Evolutionary conservation across 495 filamentous ascomycete genomes (phyloP).

Genomic region (Annulohypoxylon nitens): DNA sequence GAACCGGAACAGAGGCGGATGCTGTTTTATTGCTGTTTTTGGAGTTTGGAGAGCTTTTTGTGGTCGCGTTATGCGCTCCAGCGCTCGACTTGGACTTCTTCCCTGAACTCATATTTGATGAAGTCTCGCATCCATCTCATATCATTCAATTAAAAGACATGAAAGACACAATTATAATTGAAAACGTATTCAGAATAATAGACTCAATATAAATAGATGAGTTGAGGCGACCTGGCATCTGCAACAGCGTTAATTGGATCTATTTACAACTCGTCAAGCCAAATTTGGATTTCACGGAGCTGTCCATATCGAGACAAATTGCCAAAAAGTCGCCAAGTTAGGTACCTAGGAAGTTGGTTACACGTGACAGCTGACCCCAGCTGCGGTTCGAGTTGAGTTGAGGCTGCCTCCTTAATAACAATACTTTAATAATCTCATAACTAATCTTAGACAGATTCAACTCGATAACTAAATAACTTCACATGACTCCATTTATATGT

Average conservation of each 20-base stretch:
- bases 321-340: neutral
- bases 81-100: conserved; percentile 29
- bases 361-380: conserved; percentile 23
- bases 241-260: conserved; percentile 17
- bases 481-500: conserved; percentile 35
- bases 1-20: conserved; percentile 48
- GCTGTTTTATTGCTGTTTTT: conserved; percentile 14
- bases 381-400: conserved; percentile 7
- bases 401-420: conserved; percentile 33
- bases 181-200: neutral
- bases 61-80: conserved; percentile 20
- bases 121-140: conserved; percentile 28
- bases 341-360: neutral
- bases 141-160: conserved; percentile 9
- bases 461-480: conserved; percentile 33
- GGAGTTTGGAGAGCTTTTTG: conserved; percentile 15
- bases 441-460: neutral
- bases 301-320: conserved; percentile 37
- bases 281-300: conserved; percentile 45
- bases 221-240: conserved; percentile 45
- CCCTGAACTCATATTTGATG: conserved; percentile 42
- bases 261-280: conserved; percentile 23
- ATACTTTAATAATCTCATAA: conserved; percentile 26
- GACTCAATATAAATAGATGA: conserved; percentile 23
- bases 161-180: neutral